Evolutionary conservation across 768 basidiomycete genomes (phyloP).

Genomic region (Termitomyces sp.): DNA sequence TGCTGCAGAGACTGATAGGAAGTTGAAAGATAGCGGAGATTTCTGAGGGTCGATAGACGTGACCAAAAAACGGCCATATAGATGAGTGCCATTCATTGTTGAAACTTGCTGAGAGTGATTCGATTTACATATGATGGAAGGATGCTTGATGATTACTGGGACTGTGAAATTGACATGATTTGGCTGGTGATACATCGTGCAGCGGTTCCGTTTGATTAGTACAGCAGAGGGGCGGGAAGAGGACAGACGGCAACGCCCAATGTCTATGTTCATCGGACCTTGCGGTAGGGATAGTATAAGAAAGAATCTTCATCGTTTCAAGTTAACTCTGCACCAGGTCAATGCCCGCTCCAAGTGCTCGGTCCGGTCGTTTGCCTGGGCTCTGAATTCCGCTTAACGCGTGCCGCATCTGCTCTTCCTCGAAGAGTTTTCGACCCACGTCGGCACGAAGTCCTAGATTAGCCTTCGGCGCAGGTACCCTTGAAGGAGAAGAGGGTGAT

Average conservation of each 20-base stretch:
- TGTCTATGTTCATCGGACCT: conserved; percentile 19
- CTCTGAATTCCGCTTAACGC: conserved; percentile 23
- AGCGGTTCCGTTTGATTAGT: conserved; percentile 35
- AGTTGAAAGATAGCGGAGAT: conserved; percentile 19
- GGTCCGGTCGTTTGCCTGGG: conserved; percentile 24
- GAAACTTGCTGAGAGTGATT: conserved; percentile 16
- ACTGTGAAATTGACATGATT: conserved; percentile 15
- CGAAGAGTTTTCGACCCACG: conserved; percentile 65
- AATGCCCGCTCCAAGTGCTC: conserved; percentile 38
- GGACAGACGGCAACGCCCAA: conserved; percentile 9
- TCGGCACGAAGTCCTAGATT: conserved; percentile 57
- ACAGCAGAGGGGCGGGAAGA: conserved; percentile 29
- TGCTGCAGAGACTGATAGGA: conserved; percentile 4
- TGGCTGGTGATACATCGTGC: conserved; percentile 40
- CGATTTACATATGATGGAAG: conserved; percentile 16
- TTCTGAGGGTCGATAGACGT: conserved; percentile 16
- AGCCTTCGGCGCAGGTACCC: conserved; percentile 32
- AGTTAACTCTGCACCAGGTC: conserved; percentile 40
- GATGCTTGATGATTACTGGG: conserved; percentile 15
- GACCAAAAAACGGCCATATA: conserved; percentile 11
- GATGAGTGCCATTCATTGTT: conserved; percentile 13
- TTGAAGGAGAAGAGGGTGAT: conserved; percentile 61
- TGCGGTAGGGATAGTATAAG: conserved; percentile 3
- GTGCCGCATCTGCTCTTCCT: conserved; percentile 60
- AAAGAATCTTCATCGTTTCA: not conserved